Evolutionary conservation across 2,329 filamentous ascomycete genomes (phyloP).

Genomic region (Pseudocercospora musae): DNA sequence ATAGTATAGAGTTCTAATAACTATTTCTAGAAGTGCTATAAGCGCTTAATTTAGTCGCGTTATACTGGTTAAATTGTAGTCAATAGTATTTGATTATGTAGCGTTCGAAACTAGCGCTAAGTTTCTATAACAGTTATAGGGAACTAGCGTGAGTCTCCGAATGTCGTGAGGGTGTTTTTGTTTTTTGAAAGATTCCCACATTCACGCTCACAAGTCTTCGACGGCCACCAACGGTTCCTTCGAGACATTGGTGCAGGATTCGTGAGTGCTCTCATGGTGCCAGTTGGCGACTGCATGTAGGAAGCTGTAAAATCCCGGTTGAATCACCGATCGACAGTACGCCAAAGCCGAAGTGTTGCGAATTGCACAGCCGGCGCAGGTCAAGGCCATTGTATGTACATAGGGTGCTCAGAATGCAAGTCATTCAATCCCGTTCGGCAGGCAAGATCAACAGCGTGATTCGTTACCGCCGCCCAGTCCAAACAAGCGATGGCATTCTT

Average conservation of each 20-base stretch:
- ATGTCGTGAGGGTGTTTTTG: too few relatives aligned
- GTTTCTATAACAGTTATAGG: too few relatives aligned
- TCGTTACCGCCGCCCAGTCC: not conserved
- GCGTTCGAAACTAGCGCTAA: too few relatives aligned
- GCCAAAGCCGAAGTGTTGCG: not conserved
- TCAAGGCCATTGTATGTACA: not conserved
- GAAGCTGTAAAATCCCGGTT: not conserved
- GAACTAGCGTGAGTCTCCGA: too few relatives aligned
- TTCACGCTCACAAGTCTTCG: too few relatives aligned
- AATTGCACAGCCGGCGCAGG: not conserved
- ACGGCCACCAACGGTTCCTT: too few relatives aligned
- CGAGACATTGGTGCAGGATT: not conserved
- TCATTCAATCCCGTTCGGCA: not conserved
- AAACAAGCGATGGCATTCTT: not conserved
- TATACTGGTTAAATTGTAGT: too few relatives aligned
- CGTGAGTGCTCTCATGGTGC: not conserved
- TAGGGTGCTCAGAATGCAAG: not conserved
- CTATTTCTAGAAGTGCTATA: too few relatives aligned
- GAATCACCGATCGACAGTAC: not conserved
- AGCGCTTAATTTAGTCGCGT: too few relatives aligned
- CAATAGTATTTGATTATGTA: too few relatives aligned
- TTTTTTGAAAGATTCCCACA: too few relatives aligned
- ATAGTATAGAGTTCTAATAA: too few relatives aligned
- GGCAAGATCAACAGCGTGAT: not conserved
- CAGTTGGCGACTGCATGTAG: not conserved